Conservation (phyloP, 768 basidiomycete species). For the Leccinum disarticulatum region DNA sequence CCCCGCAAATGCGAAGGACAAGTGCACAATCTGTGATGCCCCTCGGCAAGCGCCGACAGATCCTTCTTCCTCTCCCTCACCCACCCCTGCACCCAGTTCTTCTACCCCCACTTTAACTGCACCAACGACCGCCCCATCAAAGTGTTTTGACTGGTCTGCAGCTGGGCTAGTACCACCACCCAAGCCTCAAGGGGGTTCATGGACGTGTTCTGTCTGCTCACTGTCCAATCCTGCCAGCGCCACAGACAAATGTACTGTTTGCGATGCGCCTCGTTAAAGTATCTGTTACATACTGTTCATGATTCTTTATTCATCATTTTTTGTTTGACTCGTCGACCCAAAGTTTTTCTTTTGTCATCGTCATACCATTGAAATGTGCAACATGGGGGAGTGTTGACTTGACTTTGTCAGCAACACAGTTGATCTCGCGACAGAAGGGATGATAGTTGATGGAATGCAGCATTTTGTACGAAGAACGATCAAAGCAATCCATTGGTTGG, state of each 20-base stretch:
- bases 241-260: slow-evolving; percentile 48
- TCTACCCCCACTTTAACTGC: neutral
- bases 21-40: slow-evolving; percentile 47
- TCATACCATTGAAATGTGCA: neutral
- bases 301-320: slow-evolving; percentile 16
- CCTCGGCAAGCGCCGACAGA: slow-evolving; percentile 28
- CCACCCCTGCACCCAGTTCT: neutral
- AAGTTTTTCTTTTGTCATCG: neutral
- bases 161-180: slow-evolving; percentile 36
- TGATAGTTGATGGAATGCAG: neutral
- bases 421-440: neutral
- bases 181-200: slow-evolving; percentile 26
- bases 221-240: slow-evolving; percentile 47
- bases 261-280: slow-evolving; percentile 43
- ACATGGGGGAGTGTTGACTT: neutral
- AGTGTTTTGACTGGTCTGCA: slow-evolving; percentile 39
- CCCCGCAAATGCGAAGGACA: slow-evolving; percentile 37
- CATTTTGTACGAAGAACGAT: neutral
- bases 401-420: neutral
- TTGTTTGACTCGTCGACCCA: neutral
- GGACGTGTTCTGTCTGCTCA: slow-evolving; percentile 43
- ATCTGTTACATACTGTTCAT: slow-evolving; percentile 10
- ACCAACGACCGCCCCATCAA: slow-evolving; percentile 9
- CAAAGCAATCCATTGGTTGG: neutral
- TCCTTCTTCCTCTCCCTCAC: slow-evolving; percentile 9